Conservation (phyloP, 2,329 filamentous ascomycete genomes). For the Monosporascus ibericus region DNA sequence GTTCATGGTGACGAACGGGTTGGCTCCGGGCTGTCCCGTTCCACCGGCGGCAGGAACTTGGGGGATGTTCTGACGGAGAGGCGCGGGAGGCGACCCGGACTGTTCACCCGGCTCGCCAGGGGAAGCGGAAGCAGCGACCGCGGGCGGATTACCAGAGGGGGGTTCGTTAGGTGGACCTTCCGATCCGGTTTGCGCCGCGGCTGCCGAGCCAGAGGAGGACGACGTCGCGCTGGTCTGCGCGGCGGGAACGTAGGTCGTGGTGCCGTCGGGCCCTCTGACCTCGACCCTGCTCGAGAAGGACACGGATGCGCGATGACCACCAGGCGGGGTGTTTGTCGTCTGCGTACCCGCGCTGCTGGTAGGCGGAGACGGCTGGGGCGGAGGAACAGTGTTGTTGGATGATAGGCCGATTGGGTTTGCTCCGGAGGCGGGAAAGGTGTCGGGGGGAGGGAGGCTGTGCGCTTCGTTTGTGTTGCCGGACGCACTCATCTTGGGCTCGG, state of each 20-base stretch:
- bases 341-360: neutral
- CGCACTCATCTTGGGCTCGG: neutral
- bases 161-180: neutral
- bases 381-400: neutral
- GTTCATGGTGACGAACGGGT: neutral
- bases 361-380: neutral
- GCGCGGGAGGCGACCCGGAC: neutral
- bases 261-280: neutral
- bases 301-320: neutral
- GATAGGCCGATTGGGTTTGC: neutral
- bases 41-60: neutral
- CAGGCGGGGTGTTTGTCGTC: neutral
- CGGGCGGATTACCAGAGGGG: neutral
- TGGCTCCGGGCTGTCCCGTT: neutral
- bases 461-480: neutral
- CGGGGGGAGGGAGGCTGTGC: neutral
- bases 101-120: neutral
- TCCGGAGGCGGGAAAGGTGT: neutral
- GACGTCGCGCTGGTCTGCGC: neutral
- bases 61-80: neutral
- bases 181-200: neutral
- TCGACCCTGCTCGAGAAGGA: neutral
- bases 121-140: neutral
- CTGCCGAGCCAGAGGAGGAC: neutral
- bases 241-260: neutral